Percentiles rank a stretch among this genome's conserved stretches.
Conservation (phyloP, 257 asterid genomes). For the Plantago elongata region DNA sequence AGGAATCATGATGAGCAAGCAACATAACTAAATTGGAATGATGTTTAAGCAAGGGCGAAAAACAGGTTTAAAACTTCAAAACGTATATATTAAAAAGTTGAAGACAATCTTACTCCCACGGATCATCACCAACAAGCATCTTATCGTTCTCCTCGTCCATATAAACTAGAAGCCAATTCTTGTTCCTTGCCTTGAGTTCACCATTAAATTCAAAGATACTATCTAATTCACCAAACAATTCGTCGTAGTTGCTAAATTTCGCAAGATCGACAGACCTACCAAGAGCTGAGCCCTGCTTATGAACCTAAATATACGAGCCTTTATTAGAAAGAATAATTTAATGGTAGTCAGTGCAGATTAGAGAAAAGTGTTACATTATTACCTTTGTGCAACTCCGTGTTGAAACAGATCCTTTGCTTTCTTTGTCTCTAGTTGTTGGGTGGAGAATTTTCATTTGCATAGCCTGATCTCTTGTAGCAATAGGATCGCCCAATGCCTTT, state of each 20-base stretch:
- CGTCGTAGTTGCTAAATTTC: slow-evolving; percentile 60
- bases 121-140: slow-evolving; percentile 88
- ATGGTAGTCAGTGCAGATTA: not conserved
- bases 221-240: slow-evolving; percentile 57
- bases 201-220: slow-evolving; percentile 59
- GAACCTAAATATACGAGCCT: slow-evolving; percentile 57
- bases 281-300: slow-evolving; percentile 88
- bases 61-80: too few species aligned
- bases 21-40: not conserved
- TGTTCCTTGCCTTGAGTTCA: slow-evolving; percentile 57
- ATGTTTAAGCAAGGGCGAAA: too few species aligned
- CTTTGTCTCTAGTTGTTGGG: slow-evolving; percentile 44
- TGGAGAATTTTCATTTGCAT: slow-evolving; percentile 37
- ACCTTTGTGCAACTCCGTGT: slow-evolving; percentile 98
- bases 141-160: slow-evolving; percentile 73
- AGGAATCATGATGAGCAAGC: slow-evolving; percentile 7
- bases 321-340: slow-evolving; percentile 18
- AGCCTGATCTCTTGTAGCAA: slow-evolving; percentile 49
- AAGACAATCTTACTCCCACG: slow-evolving; percentile 60
- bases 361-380: slow-evolving; percentile 1
- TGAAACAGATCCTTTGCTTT: slow-evolving; percentile 57
- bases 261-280: slow-evolving; percentile 97
- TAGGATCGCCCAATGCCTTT: slow-evolving; percentile 44
- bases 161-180: slow-evolving; percentile 67
- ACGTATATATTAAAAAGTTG: not conserved